These are phyloP conservation scores for Sorghum bicolor DNA, from an alignment of 176 grass and related monocot species.

Conservation along the genomic window DNA sequence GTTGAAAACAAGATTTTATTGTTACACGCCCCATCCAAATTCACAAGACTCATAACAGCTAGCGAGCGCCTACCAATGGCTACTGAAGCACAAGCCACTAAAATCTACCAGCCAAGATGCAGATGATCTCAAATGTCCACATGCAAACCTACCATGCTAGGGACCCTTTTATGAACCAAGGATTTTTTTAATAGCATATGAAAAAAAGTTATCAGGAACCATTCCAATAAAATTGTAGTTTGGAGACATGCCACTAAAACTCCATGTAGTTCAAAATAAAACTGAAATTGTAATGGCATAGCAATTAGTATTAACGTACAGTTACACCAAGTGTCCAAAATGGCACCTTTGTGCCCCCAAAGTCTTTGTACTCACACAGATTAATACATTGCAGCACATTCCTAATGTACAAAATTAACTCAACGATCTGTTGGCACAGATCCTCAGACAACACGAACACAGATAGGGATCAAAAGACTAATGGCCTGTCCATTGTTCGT, in stretches of 20 bases:
- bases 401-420: slow-evolving; percentile 3
- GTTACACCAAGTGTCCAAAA: neutral
- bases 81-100: no score
- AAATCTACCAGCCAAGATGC: no score
- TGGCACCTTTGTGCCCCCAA: neutral
- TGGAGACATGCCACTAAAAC: neutral
- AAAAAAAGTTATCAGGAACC: neutral
- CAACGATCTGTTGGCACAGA: neutral
- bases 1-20: no score
- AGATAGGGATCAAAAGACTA: neutral
- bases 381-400: neutral
- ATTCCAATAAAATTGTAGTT: neutral
- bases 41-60: no score
- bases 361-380: neutral
- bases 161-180: no score
- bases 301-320: neutral
- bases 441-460: neutral
- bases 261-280: neutral
- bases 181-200: no score
- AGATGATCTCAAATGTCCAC: neutral
- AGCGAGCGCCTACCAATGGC: no score
- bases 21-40: no score
- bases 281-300: neutral
- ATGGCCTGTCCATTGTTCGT: neutral
- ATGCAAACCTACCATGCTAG: neutral